phyloP scores from a whole-genome alignment of 768 basidiomycete species.

The Cyclocybe aegerita region DNA sequence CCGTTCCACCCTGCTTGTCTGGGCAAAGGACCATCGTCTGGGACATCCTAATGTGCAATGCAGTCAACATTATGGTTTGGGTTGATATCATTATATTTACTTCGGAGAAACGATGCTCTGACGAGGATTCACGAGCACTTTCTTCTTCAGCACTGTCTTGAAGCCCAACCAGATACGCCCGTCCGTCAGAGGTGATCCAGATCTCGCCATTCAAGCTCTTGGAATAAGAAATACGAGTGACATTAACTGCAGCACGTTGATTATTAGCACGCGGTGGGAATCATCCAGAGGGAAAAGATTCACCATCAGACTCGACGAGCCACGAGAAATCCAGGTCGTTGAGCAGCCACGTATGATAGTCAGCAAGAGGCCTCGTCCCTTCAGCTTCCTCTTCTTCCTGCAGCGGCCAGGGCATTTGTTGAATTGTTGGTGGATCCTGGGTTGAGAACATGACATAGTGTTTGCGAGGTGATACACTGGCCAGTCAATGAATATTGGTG shows the following conservation, averaged over 20 bases:
- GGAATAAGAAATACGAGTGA: constrained; percentile 62
- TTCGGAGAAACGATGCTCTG: constrained; percentile 20
- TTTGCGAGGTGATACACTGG: constrained; percentile 74
- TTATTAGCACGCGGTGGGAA: neutral
- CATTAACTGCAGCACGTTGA: constrained; percentile 45
- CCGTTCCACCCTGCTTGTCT: constrained; percentile 60
- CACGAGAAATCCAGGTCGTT: constrained; percentile 63
- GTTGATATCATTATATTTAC: constrained; percentile 11
- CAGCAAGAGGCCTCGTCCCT: constrained; percentile 30
- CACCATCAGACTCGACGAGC: constrained; percentile 75
- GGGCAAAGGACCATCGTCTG: constrained; percentile 15
- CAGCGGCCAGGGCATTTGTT: constrained; percentile 83
- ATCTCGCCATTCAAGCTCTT: constrained; percentile 64
- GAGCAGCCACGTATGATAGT: constrained; percentile 53
- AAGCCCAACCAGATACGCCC: constrained; percentile 76
- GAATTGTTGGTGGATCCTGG: constrained; percentile 68
- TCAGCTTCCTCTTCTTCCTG: constrained; percentile 37
- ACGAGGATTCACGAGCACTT: constrained; percentile 16
- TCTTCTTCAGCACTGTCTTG: constrained; percentile 36
- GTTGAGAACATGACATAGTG: constrained; percentile 75
- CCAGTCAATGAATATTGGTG: constrained; percentile 3
- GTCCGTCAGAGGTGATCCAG: constrained; percentile 85
- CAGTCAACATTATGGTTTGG: neutral
- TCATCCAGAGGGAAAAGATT: constrained; percentile 9
- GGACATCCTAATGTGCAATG: constrained; percentile 1